A percentile compares a stretch with the other conserved stretches of the same genome.
phyloP scores from a whole-genome alignment of 805 yeast genomes.

The Pichia thaimueangensis region DNA sequence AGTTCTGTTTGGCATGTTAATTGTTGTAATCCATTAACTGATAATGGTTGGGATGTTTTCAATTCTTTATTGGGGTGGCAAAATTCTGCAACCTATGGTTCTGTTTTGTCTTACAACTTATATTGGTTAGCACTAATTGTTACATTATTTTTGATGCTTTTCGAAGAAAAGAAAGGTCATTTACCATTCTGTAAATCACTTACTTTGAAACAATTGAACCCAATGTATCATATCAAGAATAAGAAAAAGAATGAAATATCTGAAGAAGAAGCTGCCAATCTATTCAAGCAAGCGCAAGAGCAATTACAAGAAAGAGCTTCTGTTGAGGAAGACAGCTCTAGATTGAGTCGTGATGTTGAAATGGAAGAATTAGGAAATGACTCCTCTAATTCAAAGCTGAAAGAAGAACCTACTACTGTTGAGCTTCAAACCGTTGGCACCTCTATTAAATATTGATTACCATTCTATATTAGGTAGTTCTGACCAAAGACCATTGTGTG shows the following conservation, averaged over 20 bases:
- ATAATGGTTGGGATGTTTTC: constrained; percentile 93
- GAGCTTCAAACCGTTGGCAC: background rate
- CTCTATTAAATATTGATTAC: no score
- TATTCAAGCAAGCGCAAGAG: constrained; percentile 37
- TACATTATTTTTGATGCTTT: constrained; percentile 53
- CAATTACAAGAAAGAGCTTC: constrained; percentile 12
- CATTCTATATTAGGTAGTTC: no score
- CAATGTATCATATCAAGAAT: constrained; percentile 59
- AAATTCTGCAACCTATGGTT: constrained; percentile 86
- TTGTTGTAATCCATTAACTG: constrained; percentile 87
- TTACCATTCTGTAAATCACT: constrained; percentile 53
- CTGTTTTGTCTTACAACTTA: constrained; percentile 75
- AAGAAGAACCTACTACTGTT: background rate
- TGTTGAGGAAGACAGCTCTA: background rate
- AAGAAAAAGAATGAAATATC: constrained; percentile 52
- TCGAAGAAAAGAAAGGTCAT: constrained; percentile 75
- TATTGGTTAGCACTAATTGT: constrained; percentile 71
- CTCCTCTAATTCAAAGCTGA: background rate
- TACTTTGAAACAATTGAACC: constrained; percentile 48
- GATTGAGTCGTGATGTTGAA: background rate
- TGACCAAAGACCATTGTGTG: background rate
- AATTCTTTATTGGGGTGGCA: constrained; percentile 93
- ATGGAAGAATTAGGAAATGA: background rate
- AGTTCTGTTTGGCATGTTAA: constrained; percentile 87
- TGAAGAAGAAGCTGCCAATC: constrained; percentile 38